Conservation (phyloP, 495 filamentous ascomycete species). For the Lophium mytilinum region DNA sequence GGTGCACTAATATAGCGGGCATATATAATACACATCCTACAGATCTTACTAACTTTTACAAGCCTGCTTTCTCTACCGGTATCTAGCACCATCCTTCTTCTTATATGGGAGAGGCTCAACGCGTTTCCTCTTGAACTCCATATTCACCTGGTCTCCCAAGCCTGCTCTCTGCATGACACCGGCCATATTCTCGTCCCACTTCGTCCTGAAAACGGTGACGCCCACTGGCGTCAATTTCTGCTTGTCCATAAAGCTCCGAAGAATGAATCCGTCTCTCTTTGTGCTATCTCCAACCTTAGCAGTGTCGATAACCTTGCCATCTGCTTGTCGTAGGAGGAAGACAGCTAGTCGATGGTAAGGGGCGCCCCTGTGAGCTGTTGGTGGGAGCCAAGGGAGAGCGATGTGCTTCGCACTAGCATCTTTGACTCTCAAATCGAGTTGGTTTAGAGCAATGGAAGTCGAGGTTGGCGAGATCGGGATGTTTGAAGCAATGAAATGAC, state of each 20-base stretch:
- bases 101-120: slow-evolving; percentile 43
- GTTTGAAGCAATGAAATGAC: slow-evolving; percentile 76
- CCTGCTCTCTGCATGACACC: slow-evolving; percentile 76
- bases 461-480: slow-evolving; percentile 49
- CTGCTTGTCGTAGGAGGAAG: slow-evolving; percentile 73
- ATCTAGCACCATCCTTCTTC: slow-evolving; percentile 32
- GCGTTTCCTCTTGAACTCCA: slow-evolving; percentile 75
- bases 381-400: slow-evolving; percentile 73
- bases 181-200: slow-evolving; percentile 81
- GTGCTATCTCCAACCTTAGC: slow-evolving; percentile 46
- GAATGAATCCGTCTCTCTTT: slow-evolving; percentile 56
- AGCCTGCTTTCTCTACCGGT: slow-evolving; percentile 12
- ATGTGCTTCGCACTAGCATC: slow-evolving; percentile 6
- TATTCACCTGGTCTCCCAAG: slow-evolving; percentile 59
- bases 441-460: slow-evolving; percentile 45
- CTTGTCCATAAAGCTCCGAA: slow-evolving; percentile 63
- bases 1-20: no score
- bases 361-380: slow-evolving; percentile 78
- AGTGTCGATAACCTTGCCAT: slow-evolving; percentile 52
- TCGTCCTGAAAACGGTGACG: slow-evolving; percentile 73
- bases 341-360: slow-evolving; percentile 84
- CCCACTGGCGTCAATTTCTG: slow-evolving; percentile 66
- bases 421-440: slow-evolving; percentile 42
- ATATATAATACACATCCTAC: slow-evolving; percentile 1
- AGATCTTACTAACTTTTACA: background rate